Evolutionary conservation across 345 rosid genomes (phyloP).

Genomic region (Eucalyptus sp.): DNA sequence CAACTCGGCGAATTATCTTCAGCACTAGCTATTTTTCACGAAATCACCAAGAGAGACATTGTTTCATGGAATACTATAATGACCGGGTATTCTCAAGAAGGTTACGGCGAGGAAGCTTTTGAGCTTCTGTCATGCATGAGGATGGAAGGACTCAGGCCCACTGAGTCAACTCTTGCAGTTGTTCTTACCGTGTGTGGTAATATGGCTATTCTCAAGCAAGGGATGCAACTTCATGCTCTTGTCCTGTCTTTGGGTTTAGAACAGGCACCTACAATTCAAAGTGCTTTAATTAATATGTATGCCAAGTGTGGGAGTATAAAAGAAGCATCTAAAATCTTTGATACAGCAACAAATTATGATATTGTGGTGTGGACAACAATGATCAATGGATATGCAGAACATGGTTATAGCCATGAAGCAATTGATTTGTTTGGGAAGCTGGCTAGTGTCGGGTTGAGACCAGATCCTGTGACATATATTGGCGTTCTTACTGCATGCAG

Average conservation of each 20-base stretch:
- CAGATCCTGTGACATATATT: slow-evolving; percentile 71
- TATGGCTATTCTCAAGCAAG: slow-evolving; percentile 71
- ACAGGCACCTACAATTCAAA: slow-evolving; percentile 24
- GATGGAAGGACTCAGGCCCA: slow-evolving; percentile 60
- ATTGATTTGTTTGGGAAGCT: slow-evolving; percentile 65
- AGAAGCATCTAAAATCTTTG: slow-evolving; percentile 62
- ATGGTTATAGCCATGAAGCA: slow-evolving; percentile 66
- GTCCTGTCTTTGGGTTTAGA: slow-evolving; percentile 49
- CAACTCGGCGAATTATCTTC: slow-evolving; percentile 44
- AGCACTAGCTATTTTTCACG: slow-evolving; percentile 44
- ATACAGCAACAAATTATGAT: slow-evolving; percentile 31
- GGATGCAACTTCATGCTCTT: slow-evolving; percentile 71
- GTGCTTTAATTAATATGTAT: slow-evolving; percentile 83
- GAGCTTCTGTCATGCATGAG: slow-evolving; percentile 68
- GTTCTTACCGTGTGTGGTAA: slow-evolving; percentile 71
- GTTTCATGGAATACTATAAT: slow-evolving; percentile 87
- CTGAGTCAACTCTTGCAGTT: slow-evolving; percentile 65
- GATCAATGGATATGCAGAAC: slow-evolving; percentile 92
- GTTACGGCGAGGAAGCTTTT: slow-evolving; percentile 54
- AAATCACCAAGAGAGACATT: slow-evolving; percentile 46
- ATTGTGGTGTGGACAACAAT: slow-evolving; percentile 78
- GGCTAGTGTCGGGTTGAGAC: slow-evolving; percentile 35
- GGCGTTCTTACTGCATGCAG: slow-evolving; percentile 82
- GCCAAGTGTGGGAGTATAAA: slow-evolving; percentile 74
- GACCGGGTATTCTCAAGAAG: slow-evolving; percentile 62